These are phyloP conservation scores for Yarrowia divulgata DNA, from an alignment of 805 yeast genomes.

Conservation along the genomic window DNA sequence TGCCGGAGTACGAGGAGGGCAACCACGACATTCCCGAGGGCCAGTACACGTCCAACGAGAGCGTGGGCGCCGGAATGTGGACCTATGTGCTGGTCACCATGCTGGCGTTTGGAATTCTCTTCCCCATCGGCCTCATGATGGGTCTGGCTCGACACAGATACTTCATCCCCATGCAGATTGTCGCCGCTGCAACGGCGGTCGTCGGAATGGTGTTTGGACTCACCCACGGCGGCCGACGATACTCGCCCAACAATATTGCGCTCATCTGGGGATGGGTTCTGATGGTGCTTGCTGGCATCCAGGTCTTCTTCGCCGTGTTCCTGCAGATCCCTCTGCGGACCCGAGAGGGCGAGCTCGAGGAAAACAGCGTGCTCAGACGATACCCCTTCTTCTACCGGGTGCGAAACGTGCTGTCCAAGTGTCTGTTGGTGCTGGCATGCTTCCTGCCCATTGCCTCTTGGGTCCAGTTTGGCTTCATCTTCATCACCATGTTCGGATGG, in stretches of 20 bases:
- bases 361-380: conserved; percentile 51
- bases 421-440: conserved; percentile 46
- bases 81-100: conserved; percentile 51
- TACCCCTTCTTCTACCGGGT: conserved; percentile 49
- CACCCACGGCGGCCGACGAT: conserved; percentile 51
- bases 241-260: conserved; percentile 50
- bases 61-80: conserved; percentile 43
- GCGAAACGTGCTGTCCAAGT: conserved; percentile 46
- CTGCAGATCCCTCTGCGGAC: conserved; percentile 43
- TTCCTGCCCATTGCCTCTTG: conserved; percentile 64
- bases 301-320: conserved; percentile 51
- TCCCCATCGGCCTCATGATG: conserved; percentile 53
- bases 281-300: conserved; percentile 47
- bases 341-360: conserved; percentile 28
- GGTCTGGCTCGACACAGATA: conserved; percentile 52
- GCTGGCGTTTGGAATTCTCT: conserved; percentile 52
- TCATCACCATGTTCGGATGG: conserved; percentile 84
- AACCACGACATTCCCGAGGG: conserved; percentile 36
- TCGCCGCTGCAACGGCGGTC: conserved; percentile 50
- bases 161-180: conserved; percentile 52
- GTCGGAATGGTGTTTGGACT: conserved; percentile 54
- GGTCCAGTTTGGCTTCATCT: conserved; percentile 81
- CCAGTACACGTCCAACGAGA: conserved; percentile 36
- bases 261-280: conserved; percentile 51
- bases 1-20: conserved; percentile 38